Evolutionary conservation across 2,329 filamentous ascomycete genomes (phyloP).

Genomic region (Aspergillus sp.): DNA sequence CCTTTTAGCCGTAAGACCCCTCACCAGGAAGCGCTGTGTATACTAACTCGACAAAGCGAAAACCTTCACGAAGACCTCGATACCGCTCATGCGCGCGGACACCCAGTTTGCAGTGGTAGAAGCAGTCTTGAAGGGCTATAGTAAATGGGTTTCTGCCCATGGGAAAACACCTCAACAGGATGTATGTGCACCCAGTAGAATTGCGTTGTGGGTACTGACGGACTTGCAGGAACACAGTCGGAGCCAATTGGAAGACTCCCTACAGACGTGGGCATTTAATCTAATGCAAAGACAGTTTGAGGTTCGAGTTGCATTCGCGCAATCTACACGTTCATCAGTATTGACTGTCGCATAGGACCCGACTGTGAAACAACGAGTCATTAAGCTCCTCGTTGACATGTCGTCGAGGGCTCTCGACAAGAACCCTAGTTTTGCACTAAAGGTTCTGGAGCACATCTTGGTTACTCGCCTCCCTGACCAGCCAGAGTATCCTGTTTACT

Average conservation of each 20-base stretch:
- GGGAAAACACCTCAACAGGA: constrained; percentile 44
- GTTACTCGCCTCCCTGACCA: constrained; percentile 69
- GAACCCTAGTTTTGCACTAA: constrained; percentile 72
- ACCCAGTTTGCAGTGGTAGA: constrained; percentile 85
- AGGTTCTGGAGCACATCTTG: constrained; percentile 82
- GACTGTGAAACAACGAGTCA: constrained; percentile 67
- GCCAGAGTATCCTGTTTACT: constrained; percentile 62
- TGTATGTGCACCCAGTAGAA: constrained; percentile 26
- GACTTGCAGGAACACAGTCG: constrained; percentile 27
- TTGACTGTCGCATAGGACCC: constrained; percentile 54
- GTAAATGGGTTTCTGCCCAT: constrained; percentile 60
- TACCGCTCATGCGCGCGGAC: constrained; percentile 59
- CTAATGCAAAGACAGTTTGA: constrained; percentile 34
- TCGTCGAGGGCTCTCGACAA: constrained; percentile 71
- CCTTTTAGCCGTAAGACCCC: constrained; percentile 53
- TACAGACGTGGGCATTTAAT: constrained; percentile 34
- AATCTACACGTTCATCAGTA: constrained; percentile 6
- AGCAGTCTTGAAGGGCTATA: constrained; percentile 77
- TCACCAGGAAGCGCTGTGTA: background rate
- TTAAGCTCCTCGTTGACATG: constrained; percentile 75
- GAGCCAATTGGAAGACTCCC: constrained; percentile 26
- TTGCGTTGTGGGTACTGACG: too few relatives aligned
- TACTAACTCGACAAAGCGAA: constrained; percentile 17
- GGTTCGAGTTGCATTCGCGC: constrained; percentile 12
- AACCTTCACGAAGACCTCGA: constrained; percentile 32